Evolutionary conservation across 768 basidiomycete genomes (phyloP).

Genomic region (Pleurotus salmoneostramineus): DNA sequence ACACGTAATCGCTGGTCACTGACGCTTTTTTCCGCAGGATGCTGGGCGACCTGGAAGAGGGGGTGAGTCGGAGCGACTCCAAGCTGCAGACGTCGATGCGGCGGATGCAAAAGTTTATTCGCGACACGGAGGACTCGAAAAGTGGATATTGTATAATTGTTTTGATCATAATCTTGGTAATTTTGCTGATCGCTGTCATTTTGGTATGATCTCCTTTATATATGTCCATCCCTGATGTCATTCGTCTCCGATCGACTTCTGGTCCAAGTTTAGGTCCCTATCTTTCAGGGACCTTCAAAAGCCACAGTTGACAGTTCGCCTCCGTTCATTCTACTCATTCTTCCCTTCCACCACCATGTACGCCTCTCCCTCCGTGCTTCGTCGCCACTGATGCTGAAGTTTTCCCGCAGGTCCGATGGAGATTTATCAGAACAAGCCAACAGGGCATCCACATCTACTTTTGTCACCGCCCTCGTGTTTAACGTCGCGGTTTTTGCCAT

Average conservation of each 20-base stretch:
- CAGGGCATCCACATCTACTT: conserved; percentile 71
- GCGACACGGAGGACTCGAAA: conserved; percentile 85
- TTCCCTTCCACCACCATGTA: conserved; percentile 10
- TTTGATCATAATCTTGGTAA: conserved; percentile 73
- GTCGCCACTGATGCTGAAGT: not conserved
- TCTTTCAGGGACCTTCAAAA: not conserved
- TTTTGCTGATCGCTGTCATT: conserved; percentile 77
- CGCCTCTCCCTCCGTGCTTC: not conserved
- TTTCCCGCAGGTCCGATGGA: conserved; percentile 31
- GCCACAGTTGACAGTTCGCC: not conserved
- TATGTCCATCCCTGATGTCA: not conserved
- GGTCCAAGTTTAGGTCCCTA: not conserved
- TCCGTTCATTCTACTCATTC: not conserved
- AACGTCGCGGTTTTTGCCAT: conserved; percentile 70
- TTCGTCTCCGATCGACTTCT: not conserved
- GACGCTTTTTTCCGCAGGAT: conserved; percentile 43
- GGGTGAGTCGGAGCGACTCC: conserved; percentile 65
- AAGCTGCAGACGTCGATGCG: conserved; percentile 65
- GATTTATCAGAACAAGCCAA: conserved; percentile 25
- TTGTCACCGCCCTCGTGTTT: conserved; percentile 81
- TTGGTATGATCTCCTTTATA: conserved; percentile 40
- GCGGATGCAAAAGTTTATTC: conserved; percentile 74
- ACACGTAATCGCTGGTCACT: too few species aligned
- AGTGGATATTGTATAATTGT: conserved; percentile 90
- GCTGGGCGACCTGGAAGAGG: conserved; percentile 72